These are phyloP conservation scores for Aureobasidium melanogenum DNA, from an alignment of 2,329 filamentous ascomycete species.

Conservation along the genomic window DNA sequence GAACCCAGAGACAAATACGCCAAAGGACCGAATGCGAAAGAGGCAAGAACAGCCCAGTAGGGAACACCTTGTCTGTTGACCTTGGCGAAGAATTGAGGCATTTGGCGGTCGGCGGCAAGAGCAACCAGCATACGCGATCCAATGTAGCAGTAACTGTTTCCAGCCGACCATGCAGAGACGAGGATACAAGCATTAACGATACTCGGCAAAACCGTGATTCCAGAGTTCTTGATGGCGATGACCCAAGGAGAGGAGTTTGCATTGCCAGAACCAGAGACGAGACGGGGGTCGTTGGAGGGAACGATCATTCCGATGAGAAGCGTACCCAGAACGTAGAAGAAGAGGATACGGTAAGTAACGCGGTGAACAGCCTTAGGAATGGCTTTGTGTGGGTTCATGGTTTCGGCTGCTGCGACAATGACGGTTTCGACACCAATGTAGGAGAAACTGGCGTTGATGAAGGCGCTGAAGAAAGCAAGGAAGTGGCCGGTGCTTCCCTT, in stretches of 20 bases:
- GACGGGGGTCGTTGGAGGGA: constrained; percentile 41
- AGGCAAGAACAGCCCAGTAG: constrained; percentile 40
- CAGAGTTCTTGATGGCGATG: constrained; percentile 60
- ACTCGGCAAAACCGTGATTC: constrained; percentile 57
- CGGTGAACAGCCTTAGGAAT: constrained; percentile 46
- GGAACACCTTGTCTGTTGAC: constrained; percentile 46
- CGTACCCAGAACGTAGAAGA: constrained; percentile 50
- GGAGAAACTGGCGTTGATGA: constrained; percentile 37
- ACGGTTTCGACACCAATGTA: constrained; percentile 47
- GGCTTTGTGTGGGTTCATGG: constrained; percentile 40
- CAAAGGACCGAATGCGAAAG: constrained; percentile 34
- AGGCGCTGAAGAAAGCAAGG: constrained; percentile 22
- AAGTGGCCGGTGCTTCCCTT: constrained; percentile 26
- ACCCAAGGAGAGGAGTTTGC: constrained; percentile 50
- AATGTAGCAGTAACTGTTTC: constrained; percentile 46
- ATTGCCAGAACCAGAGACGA: constrained; percentile 38
- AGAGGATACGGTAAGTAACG: constrained; percentile 45
- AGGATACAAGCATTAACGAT: constrained; percentile 72
- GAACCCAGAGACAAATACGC: constrained; percentile 31
- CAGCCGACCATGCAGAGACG: constrained; percentile 60
- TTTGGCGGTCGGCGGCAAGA: constrained; percentile 50
- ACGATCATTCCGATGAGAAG: constrained; percentile 53
- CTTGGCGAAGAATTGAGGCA: constrained; percentile 48
- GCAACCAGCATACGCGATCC: constrained; percentile 53
- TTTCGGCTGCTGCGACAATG: constrained; percentile 47